These are phyloP conservation scores for Acacia crassicarpa DNA, from an alignment of 306 rosid species.

Conservation along the genomic window DNA sequence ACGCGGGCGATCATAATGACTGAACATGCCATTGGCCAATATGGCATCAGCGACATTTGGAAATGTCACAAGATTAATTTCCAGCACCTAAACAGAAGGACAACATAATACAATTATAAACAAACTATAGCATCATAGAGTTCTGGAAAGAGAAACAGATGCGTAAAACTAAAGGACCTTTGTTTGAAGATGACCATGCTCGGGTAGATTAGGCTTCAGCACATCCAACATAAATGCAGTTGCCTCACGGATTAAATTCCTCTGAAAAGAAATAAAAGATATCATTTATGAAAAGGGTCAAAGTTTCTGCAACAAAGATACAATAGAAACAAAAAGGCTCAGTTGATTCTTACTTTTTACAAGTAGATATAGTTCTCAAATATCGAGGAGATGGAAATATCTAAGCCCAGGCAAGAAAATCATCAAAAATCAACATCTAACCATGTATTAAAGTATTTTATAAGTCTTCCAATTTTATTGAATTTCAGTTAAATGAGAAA, in stretches of 20 bases:
- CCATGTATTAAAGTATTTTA: constrained; percentile 1
- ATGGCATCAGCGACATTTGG: constrained; percentile 98
- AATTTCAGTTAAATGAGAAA: not conserved
- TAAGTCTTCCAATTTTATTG: not conserved
- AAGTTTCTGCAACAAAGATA: constrained; percentile 3
- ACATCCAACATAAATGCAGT: constrained; percentile 92
- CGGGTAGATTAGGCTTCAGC: constrained; percentile 91
- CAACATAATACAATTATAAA: constrained; percentile 12
- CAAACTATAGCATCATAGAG: not conserved
- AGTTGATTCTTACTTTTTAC: constrained; percentile 10
- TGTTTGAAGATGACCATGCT: constrained; percentile 84
- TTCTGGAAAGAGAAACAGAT: not conserved
- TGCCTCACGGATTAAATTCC: constrained; percentile 96
- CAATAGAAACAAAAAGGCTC: not conserved
- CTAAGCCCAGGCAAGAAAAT: not conserved
- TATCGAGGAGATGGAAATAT: not conserved
- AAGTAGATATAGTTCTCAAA: constrained; percentile 8
- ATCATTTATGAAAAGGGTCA: constrained; percentile 20
- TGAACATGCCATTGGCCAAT: constrained; percentile 97
- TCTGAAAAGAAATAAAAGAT: constrained; percentile 43
- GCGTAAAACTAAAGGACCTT: constrained; percentile 51
- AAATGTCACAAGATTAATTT: constrained; percentile 92
- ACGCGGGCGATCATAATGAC: constrained; percentile 96
- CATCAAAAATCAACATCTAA: constrained; percentile 23
- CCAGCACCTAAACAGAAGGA: constrained; percentile 67